A percentile compares a stretch with the other conserved stretches of the same genome.
These are phyloP conservation scores for Combretum micranthum DNA, from an alignment of 345 rosid species.

Conservation along the genomic window DNA sequence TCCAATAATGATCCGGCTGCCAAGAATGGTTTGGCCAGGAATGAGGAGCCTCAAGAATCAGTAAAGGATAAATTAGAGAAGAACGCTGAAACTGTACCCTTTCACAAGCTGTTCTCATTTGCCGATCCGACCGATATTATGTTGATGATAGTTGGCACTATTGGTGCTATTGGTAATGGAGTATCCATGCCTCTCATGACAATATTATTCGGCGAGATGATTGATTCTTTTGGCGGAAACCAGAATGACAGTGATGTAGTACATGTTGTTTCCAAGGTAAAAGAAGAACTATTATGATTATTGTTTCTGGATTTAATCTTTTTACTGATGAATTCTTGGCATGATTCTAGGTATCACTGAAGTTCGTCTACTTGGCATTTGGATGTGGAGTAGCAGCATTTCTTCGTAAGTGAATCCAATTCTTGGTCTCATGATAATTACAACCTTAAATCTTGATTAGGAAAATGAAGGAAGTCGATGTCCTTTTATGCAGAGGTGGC, in stretches of 20 bases:
- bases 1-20: slow-evolving; percentile 31
- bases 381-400: slow-evolving; percentile 58
- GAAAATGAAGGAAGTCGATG: background rate
- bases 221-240: slow-evolving; percentile 60
- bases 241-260: slow-evolving; percentile 33
- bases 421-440: background rate
- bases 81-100: slow-evolving; percentile 53
- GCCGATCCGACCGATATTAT: slow-evolving; percentile 54
- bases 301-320: background rate
- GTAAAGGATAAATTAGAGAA: slow-evolving; percentile 37
- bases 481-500: slow-evolving; percentile 53
- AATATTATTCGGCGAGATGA: slow-evolving; percentile 56
- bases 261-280: slow-evolving; percentile 50
- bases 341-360: slow-evolving; percentile 51
- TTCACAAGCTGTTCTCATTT: slow-evolving; percentile 66
- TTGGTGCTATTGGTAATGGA: slow-evolving; percentile 74
- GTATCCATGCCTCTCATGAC: slow-evolving; percentile 70
- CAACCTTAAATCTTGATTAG: background rate
- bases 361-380: slow-evolving; percentile 69
- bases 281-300: background rate
- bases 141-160: slow-evolving; percentile 62
- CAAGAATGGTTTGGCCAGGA: slow-evolving; percentile 8
- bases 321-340: background rate
- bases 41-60: slow-evolving; percentile 14
- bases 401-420: slow-evolving; percentile 50